phyloP scores from a whole-genome alignment of 352 stramenopile species.

The Globisporangium barbulae region DNA sequence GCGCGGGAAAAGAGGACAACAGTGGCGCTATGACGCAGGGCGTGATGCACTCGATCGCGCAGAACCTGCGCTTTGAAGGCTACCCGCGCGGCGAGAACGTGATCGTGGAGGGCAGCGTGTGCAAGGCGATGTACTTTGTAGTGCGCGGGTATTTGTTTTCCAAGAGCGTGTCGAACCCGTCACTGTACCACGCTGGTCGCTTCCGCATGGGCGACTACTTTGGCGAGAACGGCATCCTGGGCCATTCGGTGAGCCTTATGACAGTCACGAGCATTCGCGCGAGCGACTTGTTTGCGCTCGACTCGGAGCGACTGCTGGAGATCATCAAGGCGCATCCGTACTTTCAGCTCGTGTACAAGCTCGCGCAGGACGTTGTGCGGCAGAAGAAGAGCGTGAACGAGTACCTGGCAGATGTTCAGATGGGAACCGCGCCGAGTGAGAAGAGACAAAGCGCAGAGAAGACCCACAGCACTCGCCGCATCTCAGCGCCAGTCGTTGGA shows the following conservation, averaged over 20 bases:
- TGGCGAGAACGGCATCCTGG: slow-evolving; percentile 46
- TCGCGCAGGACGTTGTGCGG: slow-evolving; percentile 35
- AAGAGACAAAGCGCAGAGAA: neutral
- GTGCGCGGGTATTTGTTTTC: slow-evolving; percentile 53
- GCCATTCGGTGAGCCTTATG: slow-evolving; percentile 49
- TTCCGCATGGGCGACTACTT: slow-evolving; percentile 58
- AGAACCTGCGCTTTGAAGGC: slow-evolving; percentile 55
- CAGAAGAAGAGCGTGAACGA: slow-evolving; percentile 30
- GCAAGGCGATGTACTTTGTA: slow-evolving; percentile 67
- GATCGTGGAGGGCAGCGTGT: slow-evolving; percentile 58
- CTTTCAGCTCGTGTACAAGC: slow-evolving; percentile 40
- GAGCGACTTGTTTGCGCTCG: slow-evolving; percentile 58
- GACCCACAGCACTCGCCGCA: slow-evolving; percentile 5
- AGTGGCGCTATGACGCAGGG: slow-evolving; percentile 5
- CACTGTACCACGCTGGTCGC: slow-evolving; percentile 39
- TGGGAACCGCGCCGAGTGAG: neutral
- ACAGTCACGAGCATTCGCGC: slow-evolving; percentile 51
- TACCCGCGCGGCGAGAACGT: slow-evolving; percentile 58
- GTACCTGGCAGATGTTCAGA: slow-evolving; percentile 20
- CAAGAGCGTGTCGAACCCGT: slow-evolving; percentile 44
- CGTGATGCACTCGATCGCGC: slow-evolving; percentile 38
- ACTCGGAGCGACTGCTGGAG: slow-evolving; percentile 43
- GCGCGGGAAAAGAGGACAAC: slow-evolving; percentile 5
- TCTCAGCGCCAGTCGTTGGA: slow-evolving; percentile 1
- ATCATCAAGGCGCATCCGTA: slow-evolving; percentile 34